phyloP scores from a whole-genome alignment of 2,329 filamentous ascomycete species.

The Metarhizium brunneum region DNA sequence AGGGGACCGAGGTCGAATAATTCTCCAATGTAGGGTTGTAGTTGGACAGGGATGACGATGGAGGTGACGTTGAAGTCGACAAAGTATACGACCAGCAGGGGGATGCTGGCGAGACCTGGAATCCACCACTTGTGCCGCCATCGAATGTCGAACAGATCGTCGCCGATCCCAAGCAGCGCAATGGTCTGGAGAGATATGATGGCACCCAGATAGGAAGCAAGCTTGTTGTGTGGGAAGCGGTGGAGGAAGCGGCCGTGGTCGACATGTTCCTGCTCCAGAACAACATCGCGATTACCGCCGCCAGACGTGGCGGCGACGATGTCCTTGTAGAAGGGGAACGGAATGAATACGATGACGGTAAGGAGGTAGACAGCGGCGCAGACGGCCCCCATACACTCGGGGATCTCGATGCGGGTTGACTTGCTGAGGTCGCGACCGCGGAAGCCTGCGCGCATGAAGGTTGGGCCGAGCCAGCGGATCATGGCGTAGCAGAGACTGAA shows the following conservation, averaged over 20 bases:
- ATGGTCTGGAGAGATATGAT: slow-evolving; percentile 88
- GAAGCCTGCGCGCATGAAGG: slow-evolving; percentile 80
- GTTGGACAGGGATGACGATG: slow-evolving; percentile 79
- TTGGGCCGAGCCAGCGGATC: slow-evolving; percentile 86
- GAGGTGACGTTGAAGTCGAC: slow-evolving; percentile 97
- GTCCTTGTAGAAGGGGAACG: slow-evolving; percentile 96
- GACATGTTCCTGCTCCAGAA: slow-evolving; percentile 56
- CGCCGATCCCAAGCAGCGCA: slow-evolving; percentile 82
- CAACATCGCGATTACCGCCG: slow-evolving; percentile 82
- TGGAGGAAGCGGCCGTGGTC: slow-evolving; percentile 67
- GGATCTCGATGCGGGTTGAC: slow-evolving; percentile 61
- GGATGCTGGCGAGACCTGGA: slow-evolving; percentile 85
- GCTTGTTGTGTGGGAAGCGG: slow-evolving; percentile 90
- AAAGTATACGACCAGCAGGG: slow-evolving; percentile 93
- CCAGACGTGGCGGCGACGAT: slow-evolving; percentile 92
- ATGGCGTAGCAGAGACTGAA: slow-evolving; percentile 76
- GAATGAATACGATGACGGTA: slow-evolving; percentile 82
- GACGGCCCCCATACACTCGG: slow-evolving; percentile 92
- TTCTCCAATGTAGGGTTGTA: slow-evolving; percentile 76
- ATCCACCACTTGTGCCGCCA: slow-evolving; percentile 99
- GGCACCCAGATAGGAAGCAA: slow-evolving; percentile 89
- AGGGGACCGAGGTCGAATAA: slow-evolving; percentile 72
- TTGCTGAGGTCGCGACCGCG: slow-evolving; percentile 85
- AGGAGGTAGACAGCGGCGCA: slow-evolving; percentile 90
- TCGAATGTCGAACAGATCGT: slow-evolving; percentile 95